phyloP scores from a whole-genome alignment of 202 grass and related monocot genomes.

The Saccharum hybrid region DNA sequence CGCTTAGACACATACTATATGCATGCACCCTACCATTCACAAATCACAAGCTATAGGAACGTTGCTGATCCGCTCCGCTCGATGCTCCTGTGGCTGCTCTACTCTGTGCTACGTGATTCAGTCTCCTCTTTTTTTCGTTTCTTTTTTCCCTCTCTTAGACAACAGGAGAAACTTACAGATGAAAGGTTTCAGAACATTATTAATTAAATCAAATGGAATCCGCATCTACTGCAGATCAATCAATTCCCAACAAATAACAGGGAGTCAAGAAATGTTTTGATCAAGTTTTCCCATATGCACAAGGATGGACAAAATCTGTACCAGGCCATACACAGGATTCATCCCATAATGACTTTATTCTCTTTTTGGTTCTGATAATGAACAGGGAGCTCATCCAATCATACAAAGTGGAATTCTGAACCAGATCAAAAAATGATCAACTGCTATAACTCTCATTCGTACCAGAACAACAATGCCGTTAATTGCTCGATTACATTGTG shows the following conservation, averaged over 20 bases:
- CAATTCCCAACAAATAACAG: neutral
- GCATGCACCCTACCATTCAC: no score
- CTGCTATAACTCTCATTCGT: conserved; percentile 43
- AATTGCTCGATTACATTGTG: conserved; percentile 51
- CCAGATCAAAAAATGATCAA: conserved; percentile 9
- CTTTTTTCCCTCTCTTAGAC: no score
- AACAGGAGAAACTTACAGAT: no score
- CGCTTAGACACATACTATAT: no score
- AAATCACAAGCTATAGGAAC: no score
- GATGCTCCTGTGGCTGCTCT: neutral
- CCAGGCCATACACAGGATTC: neutral
- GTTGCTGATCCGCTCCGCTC: neutral
- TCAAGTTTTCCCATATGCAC: neutral
- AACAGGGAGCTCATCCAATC: neutral
- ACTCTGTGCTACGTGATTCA: no score
- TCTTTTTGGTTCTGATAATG: conserved; percentile 9
- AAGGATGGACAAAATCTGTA: neutral
- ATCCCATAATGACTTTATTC: neutral
- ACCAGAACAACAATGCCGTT: conserved; percentile 35
- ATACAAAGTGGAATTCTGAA: conserved; percentile 26
- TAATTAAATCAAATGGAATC: neutral
- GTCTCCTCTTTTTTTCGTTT: neutral
- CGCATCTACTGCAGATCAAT: neutral
- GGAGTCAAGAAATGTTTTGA: neutral
- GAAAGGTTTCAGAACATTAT: neutral